Conservation (phyloP, 23 red algal species). For the Gracilaria caudata region DNA sequence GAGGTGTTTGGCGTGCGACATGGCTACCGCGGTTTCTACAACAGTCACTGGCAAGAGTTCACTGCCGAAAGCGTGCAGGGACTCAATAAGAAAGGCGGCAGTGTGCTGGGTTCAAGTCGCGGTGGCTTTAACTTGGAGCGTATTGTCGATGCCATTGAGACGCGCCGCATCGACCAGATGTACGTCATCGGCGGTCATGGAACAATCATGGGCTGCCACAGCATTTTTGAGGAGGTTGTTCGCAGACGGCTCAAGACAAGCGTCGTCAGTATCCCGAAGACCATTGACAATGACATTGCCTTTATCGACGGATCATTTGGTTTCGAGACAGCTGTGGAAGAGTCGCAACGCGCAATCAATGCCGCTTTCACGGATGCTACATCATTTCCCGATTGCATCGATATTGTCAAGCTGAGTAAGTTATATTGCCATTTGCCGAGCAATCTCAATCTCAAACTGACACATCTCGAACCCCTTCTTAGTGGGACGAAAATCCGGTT, state of each 20-base stretch:
- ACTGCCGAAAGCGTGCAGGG: conserved; percentile 66
- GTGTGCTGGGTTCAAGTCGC: conserved; percentile 77
- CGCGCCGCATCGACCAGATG: conserved; percentile 74
- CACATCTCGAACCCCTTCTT: not conserved
- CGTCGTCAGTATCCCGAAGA: conserved; percentile 90
- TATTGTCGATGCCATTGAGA: conserved; percentile 89
- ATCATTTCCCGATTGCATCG: conserved; percentile 86
- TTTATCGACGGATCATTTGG: conserved; percentile 85
- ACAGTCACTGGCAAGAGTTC: conserved; percentile 61
- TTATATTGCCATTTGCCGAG: too few relatives aligned
- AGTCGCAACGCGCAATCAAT: conserved; percentile 90
- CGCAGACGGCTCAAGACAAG: conserved; percentile 66
- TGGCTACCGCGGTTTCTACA: conserved; percentile 97
- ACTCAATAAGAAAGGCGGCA: conserved; percentile 88
- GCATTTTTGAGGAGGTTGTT: conserved; percentile 64
- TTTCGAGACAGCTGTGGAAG: conserved; percentile 93
- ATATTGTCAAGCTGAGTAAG: conserved; percentile 86
- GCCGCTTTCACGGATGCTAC: conserved; percentile 87
- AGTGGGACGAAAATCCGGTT: conserved; percentile 93
- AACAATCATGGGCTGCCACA: conserved; percentile 79
- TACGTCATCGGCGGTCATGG: conserved; percentile 95
- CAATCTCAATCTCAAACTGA: too few relatives aligned
- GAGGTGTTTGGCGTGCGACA: conserved; percentile 82
- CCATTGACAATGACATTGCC: conserved; percentile 97
- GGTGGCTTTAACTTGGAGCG: conserved; percentile 84